Evolutionary conservation across 2,329 filamentous ascomycete species (phyloP), one percentile per base, ranked within the genome.

Genomic region (Zasmidium cellare): DNA sequence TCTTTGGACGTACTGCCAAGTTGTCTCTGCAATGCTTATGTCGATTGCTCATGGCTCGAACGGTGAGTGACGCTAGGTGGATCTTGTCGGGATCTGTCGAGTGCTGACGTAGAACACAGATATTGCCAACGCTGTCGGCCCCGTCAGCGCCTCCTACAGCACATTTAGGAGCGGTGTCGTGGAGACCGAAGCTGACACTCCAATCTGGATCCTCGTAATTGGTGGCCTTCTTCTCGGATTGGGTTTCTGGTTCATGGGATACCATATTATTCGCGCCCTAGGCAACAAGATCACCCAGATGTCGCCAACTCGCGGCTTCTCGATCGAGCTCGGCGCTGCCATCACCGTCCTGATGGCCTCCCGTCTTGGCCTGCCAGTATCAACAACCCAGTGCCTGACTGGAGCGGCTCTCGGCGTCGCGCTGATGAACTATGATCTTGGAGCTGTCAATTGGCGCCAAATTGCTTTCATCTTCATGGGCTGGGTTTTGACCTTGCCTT

Each of bases 1-100:
- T 73, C 78, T 82, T 12, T 88, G 87, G 75, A 86, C 84, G 5
- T 88, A 86, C 67, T 79, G 87, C 65, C 85, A 88, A 72, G 70
- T 88, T 59, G 31, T 41, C 25, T 11, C 28, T 11, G 28, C 49
- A 1, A 51, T 51, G 25, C 28, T 41, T n/a, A 51, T 41, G 49
- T 51, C 49, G 25, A 51, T 41, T 24, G 49, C 72, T 87, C 58
- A 87, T 86, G n/a, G 87, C 87, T 57, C 87, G 85, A 74, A 89
- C 86, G 57, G 86, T 47, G 18, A 22, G 45, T 14, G 19, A 3
- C 5, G 11, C 11, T 47, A 12, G 9, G 19, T n/a, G n/a, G n/a
- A n/a, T 18, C 9, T 22, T 47, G 11, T 12, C 19, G 11, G 11
- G 9, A 22, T 22, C 6, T 5, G n/a, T 6, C 7, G 5, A 12